Percentiles rank a stretch among this genome's conserved stretches.
These are phyloP conservation scores for Pueraria montana DNA, from an alignment of 306 rosid species.

Conservation along the genomic window DNA sequence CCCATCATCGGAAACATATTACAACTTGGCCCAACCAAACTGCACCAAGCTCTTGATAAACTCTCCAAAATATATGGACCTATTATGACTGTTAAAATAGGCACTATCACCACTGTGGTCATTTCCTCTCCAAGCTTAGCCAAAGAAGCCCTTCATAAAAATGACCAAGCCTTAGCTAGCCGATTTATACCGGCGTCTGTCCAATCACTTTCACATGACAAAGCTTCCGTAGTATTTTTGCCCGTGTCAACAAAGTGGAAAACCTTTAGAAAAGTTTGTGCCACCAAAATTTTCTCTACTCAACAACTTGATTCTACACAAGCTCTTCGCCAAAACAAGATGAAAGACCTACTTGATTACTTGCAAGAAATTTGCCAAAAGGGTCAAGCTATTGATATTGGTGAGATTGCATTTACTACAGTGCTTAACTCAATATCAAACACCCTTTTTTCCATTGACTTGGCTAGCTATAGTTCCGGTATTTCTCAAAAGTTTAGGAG, in stretches of 20 bases:
- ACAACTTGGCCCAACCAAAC: conserved; percentile 52
- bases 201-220: conserved; percentile 41
- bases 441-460: conserved; percentile 43
- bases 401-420: conserved; percentile 31
- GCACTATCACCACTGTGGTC: conserved; percentile 43
- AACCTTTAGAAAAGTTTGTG: conserved; percentile 39
- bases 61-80: conserved; percentile 45
- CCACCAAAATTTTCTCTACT: conserved; percentile 36
- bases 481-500: conserved; percentile 24
- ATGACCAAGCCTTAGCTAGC: conserved; percentile 42
- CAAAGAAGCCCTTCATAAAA: conserved; percentile 44
- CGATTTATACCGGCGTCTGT: conserved; percentile 6
- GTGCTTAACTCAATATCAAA: conserved; percentile 45
- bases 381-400: conserved; percentile 40
- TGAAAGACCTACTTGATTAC: conserved; percentile 16
- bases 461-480: conserved; percentile 16
- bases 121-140: conserved; percentile 45
- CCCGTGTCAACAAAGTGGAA: conserved; percentile 38
- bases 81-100: conserved; percentile 38
- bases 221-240: conserved; percentile 8
- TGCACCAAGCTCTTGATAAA: conserved; percentile 50
- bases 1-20: conserved; percentile 67
- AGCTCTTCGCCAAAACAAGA: background rate
- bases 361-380: background rate
- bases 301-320: conserved; percentile 37